Evolutionary conservation across 2,329 filamentous ascomycete genomes (phyloP), one percentile per base, ranked within the genome.

Genomic region (Stylonectria norvegica): DNA sequence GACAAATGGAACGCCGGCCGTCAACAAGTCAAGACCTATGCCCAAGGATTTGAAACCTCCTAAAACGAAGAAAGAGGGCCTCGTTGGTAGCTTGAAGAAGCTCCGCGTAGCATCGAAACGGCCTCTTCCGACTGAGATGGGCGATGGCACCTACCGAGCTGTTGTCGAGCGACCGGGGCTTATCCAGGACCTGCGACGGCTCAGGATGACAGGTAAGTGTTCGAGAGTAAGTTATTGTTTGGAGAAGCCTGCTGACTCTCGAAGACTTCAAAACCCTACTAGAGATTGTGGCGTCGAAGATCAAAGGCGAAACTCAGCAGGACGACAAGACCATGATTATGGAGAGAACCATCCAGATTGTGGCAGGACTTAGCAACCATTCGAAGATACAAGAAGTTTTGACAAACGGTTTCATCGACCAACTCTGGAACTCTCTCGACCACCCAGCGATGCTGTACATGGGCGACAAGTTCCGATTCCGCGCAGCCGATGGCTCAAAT

Each of bases 321-420:
- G 82, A 91, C 53, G 87, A 91, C 67, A 86, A 85, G 65, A 85
- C 81, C 2, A 85, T 87, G 72, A 69, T 88, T 31, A 86, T 89
- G 79, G 85, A 89, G 61, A 72, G 78, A 6, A 73, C 84, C 5
- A 87, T 89, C 45, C 77, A 83, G 67, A 70, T 89, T 12, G 83
- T 87, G 5, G 73, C 81, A 10, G 76, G 75, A 20, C 68, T 89
- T 22, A 83, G 82, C 1, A 65, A 73, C 35, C 69, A 75, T 39
- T 88, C 84, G 2, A 76, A 76, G 52, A 71, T 75, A 18, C 73
- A 84, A 8, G 68, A 74, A 29, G 66, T 80, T 36, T 67, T 89
- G 34, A 88, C 85, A 7, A 81, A 84, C 53, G 62, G 66, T 32
- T 85, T 90, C 53, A 72, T 90, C 36, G 73, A 78, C 36, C 72